Conservation (phyloP, 805 yeast species). For the Metschnikowia santaceciliae region DNA sequence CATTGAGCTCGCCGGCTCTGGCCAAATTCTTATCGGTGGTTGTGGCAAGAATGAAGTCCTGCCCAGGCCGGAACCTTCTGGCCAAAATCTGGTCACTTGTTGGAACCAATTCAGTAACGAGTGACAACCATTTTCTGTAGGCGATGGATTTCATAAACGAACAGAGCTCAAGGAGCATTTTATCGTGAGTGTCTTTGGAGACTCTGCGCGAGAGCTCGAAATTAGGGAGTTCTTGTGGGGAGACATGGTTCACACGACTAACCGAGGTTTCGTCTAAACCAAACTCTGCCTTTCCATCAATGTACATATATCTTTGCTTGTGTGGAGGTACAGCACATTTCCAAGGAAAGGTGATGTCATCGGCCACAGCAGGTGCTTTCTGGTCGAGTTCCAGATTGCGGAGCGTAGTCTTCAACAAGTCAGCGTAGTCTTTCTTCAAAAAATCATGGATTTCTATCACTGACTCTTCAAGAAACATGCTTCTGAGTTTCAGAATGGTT, state of each 20-base stretch:
- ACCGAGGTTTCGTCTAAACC: conserved; percentile 33
- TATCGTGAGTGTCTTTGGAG: conserved; percentile 25
- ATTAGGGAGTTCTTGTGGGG: conserved; percentile 54
- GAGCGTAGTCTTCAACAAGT: conserved; percentile 42
- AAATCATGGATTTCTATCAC: conserved; percentile 63
- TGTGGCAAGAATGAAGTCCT: conserved; percentile 89
- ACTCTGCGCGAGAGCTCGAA: conserved; percentile 36
- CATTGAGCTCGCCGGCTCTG: conserved; percentile 34
- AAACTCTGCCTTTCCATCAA: conserved; percentile 57
- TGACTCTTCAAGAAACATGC: conserved; percentile 62
- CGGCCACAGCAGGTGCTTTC: conserved; percentile 52
- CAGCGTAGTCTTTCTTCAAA: conserved; percentile 53
- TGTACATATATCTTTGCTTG: conserved; percentile 79
- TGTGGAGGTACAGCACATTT: conserved; percentile 90
- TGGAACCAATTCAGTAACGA: conserved; percentile 59
- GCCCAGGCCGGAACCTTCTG: conserved; percentile 92
- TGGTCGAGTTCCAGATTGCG: conserved; percentile 59
- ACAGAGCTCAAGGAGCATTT: conserved; percentile 50
- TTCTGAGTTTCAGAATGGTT: conserved; percentile 40
- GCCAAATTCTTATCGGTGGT: conserved; percentile 40
- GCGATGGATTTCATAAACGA: conserved; percentile 54
- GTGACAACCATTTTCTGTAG: conserved; percentile 66
- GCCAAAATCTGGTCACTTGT: conserved; percentile 65
- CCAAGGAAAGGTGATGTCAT: conserved; percentile 73
- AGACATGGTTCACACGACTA: conserved; percentile 27